Evolutionary conservation across 257 asterid genomes (phyloP).

Genomic region (Solanum medicagineum): DNA sequence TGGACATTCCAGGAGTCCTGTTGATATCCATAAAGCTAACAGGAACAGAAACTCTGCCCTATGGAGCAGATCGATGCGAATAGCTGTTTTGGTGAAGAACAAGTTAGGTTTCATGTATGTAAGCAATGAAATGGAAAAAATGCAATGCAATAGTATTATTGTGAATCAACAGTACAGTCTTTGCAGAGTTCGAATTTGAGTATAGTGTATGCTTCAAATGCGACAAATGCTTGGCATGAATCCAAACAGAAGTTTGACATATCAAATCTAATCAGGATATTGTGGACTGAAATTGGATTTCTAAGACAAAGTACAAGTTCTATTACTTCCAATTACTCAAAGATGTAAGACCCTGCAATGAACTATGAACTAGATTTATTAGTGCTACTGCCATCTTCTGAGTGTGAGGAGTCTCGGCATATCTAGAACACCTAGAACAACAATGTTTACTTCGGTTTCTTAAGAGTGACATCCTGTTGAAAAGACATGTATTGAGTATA

Average conservation of each 20-base stretch:
- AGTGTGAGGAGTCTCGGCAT: not conserved
- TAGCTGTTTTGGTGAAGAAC: not conserved
- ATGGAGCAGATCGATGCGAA: not conserved
- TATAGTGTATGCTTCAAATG: not conserved
- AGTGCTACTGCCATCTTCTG: not conserved
- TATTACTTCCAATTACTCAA: not conserved
- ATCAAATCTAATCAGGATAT: not conserved
- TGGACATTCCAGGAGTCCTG: not conserved
- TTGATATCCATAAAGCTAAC: not conserved
- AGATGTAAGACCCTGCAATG: not conserved
- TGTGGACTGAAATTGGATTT: not conserved
- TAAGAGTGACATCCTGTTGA: not conserved
- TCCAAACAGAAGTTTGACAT: not conserved
- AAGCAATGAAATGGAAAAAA: not conserved
- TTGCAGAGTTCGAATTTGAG: not conserved
- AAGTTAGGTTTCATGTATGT: not conserved
- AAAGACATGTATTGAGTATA: not conserved
- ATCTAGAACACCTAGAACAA: not conserved
- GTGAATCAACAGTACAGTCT: not conserved
- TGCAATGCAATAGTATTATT: not conserved
- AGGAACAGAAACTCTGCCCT: not conserved
- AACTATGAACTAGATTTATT: not conserved
- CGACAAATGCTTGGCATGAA: not conserved
- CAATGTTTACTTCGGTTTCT: not conserved
- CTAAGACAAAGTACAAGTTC: not conserved